A percentile compares a stretch with the other conserved stretches of the same genome.
Evolutionary conservation across 192 early-diverging fungal species (phyloP).

Genomic region (Coemansia furcata): DNA sequence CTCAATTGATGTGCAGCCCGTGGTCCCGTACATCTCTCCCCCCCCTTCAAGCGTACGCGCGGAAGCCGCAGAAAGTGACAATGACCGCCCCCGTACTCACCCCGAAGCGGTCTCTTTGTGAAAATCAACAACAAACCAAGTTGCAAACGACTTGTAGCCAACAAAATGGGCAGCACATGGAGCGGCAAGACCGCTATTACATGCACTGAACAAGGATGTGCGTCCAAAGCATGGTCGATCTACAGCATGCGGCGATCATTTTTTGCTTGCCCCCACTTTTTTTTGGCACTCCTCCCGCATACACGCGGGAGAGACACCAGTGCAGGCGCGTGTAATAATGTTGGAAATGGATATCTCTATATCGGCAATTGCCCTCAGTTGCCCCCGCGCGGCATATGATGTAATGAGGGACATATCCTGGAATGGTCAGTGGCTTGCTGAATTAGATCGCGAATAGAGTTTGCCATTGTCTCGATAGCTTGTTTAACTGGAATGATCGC

Average conservation of each 20-base stretch:
- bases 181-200: not conserved
- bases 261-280: not conserved
- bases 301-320: not conserved
- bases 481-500: not conserved
- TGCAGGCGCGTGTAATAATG: not conserved
- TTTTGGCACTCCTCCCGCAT: not conserved
- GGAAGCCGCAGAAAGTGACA: not conserved
- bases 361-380: not conserved
- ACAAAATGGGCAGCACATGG: not conserved
- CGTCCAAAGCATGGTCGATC: conserved; percentile 2
- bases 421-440: not conserved
- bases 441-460: not conserved
- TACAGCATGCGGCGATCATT: not conserved
- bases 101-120: conserved; percentile 2
- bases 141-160: not conserved
- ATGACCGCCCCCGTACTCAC: not conserved
- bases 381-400: not conserved
- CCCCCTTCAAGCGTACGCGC: not conserved
- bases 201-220: not conserved
- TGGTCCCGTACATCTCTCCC: not conserved
- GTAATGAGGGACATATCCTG: not conserved
- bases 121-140: conserved; percentile 10
- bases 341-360: not conserved
- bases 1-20: conserved; percentile 2
- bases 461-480: not conserved